These are phyloP conservation scores for Ceratobasidium sp. DNA, from an alignment of 1,284 basidiomycete species.

Conservation along the genomic window DNA sequence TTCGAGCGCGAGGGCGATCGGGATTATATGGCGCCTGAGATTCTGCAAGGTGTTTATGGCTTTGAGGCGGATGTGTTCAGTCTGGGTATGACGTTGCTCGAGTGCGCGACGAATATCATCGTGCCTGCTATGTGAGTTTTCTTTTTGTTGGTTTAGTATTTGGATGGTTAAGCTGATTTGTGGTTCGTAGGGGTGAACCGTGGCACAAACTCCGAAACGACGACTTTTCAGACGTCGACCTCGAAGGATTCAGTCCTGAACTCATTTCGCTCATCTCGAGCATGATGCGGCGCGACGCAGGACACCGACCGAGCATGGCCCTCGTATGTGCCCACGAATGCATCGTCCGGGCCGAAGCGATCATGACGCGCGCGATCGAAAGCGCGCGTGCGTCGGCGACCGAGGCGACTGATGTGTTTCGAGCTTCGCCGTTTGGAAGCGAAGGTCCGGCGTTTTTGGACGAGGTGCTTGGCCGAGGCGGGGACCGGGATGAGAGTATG, in stretches of 20 bases:
- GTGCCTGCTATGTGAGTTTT: conserved; percentile 93
- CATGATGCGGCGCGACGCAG: conserved; percentile 85
- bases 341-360: conserved; percentile 74
- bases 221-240: conserved; percentile 92
- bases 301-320: conserved; percentile 70
- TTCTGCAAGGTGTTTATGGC: conserved; percentile 91
- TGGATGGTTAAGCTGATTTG: conserved; percentile 21
- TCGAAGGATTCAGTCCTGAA: conserved; percentile 76
- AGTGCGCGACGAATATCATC: conserved; percentile 95
- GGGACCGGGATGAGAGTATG: background rate
- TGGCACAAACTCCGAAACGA: conserved; percentile 96
- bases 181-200: conserved; percentile 75
- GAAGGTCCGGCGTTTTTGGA: conserved; percentile 72
- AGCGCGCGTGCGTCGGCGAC: conserved; percentile 55
- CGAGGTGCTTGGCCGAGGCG: conserved; percentile 65
- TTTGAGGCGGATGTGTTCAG: conserved; percentile 97
- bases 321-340: conserved; percentile 76
- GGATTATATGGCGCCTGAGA: conserved; percentile 98
- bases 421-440: conserved; percentile 75
- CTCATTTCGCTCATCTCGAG: conserved; percentile 78
- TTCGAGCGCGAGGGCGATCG: conserved; percentile 98
- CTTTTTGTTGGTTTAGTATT: background rate
- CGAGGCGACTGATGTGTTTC: conserved; percentile 66
- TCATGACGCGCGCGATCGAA: conserved; percentile 70
- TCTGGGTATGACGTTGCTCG: conserved; percentile 94